Percentiles rank a stretch among this genome's conserved stretches.
These are phyloP conservation scores for Effrenium voratum DNA, from an alignment of 73 alveolate species.

Conservation along the genomic window DNA sequence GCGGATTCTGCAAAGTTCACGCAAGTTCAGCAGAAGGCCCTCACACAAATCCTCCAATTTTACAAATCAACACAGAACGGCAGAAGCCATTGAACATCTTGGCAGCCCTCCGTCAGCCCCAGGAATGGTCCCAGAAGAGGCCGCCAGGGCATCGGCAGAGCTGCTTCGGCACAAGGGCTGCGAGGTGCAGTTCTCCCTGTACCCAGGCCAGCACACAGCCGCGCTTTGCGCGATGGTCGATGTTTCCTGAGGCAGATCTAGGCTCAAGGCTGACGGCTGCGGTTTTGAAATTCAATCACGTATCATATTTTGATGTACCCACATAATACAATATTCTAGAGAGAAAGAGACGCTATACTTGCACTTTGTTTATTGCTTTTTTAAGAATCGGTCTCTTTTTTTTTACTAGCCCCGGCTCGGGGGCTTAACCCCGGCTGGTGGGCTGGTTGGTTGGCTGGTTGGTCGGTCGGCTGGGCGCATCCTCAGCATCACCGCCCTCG, in stretches of 20 bases:
- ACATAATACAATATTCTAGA: too few relatives aligned
- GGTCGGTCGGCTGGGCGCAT: background rate
- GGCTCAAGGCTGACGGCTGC: too few relatives aligned
- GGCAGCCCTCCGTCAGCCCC: background rate
- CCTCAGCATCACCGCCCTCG: too few relatives aligned
- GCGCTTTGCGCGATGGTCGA: background rate
- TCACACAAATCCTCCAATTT: background rate
- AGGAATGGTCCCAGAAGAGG: conserved; percentile 29
- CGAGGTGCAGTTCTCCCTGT: conserved; percentile 33
- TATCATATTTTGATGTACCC: too few relatives aligned
- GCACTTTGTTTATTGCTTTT: background rate
- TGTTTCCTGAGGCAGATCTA: background rate
- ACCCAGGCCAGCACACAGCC: too few relatives aligned
- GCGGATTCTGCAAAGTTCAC: background rate
- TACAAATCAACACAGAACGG: background rate
- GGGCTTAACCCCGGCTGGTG: background rate
- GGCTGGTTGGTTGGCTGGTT: background rate
- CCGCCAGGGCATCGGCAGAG: conserved; percentile 22
- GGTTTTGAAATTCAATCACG: too few relatives aligned
- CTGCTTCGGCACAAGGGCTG: conserved; percentile 58
- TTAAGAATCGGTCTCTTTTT: background rate
- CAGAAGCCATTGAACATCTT: background rate
- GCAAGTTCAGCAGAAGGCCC: background rate
- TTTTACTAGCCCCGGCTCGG: background rate
- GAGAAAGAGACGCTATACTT: too few relatives aligned